These are phyloP conservation scores for Leccinum pachyderme DNA, from an alignment of 1,284 basidiomycete species.

Conservation along the genomic window DNA sequence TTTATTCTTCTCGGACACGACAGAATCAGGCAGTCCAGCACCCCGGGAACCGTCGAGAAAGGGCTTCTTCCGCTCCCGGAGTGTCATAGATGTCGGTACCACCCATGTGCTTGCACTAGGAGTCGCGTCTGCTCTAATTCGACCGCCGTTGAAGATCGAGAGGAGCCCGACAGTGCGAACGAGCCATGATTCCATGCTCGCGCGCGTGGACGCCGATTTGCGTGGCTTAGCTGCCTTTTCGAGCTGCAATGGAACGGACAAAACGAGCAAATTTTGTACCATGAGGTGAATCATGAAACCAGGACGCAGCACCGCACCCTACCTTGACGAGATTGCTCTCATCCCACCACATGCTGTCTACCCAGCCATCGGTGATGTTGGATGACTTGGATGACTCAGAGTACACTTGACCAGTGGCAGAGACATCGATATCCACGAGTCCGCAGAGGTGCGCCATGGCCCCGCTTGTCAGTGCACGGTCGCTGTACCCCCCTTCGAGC, in stretches of 20 bases:
- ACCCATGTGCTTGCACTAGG: constrained; percentile 16
- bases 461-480: constrained; percentile 81
- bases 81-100: constrained; percentile 46
- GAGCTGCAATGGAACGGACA: constrained; percentile 44
- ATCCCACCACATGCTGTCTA: constrained; percentile 69
- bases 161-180: constrained; percentile 46
- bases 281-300: neutral
- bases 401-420: neutral
- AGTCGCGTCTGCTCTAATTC: constrained; percentile 29
- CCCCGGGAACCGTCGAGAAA: neutral
- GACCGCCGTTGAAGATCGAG: constrained; percentile 37
- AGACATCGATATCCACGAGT: constrained; percentile 42
- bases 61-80: constrained; percentile 55
- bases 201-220: constrained; percentile 33
- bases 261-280: neutral
- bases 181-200: constrained; percentile 51
- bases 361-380: constrained; percentile 16
- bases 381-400: neutral
- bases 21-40: neutral
- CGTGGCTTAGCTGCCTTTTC: constrained; percentile 70
- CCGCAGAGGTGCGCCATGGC: constrained; percentile 79
- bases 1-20: neutral
- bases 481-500: constrained; percentile 94
- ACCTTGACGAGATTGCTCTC: constrained; percentile 65
- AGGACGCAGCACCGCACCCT: neutral